Base-by-base conservation (phyloP, 2,329 filamentous ascomycete genomes). In the Incumbomyces delicatus region DNA sequence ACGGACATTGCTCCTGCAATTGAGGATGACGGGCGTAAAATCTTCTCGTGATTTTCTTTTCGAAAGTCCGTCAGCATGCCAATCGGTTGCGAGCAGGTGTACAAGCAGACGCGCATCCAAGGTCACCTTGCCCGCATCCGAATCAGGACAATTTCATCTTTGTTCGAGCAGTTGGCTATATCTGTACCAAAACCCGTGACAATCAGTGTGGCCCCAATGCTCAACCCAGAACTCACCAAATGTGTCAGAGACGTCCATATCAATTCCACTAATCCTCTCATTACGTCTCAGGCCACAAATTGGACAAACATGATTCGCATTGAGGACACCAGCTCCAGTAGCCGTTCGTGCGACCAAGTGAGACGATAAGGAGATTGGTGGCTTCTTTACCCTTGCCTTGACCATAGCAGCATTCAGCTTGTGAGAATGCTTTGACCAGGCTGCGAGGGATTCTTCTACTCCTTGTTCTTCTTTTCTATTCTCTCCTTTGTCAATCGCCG, bases 171-270 rank as follows among this genome's bases (percentile, higher is more conserved):
- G 72, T 44, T 72, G 72, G 63, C 85, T 85, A 63, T 94, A 83
- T 57, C 83, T 73, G 49, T 83, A 69, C 90, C 90, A 96, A 60
- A 95, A 95, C 52, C 84, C 83, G 61, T 78, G 78, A 66, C 90
- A 96, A 16, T 78, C 77, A 51, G 78, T 71, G 65, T 89, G 85
- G 0, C 83, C 87, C 83, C 87, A 89, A 63, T 90, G 83, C 38
- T 95, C 88, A 35, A 84, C 73, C 90, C 90, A 96, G 87, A 88
- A 96, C 68, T 96, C 90, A 11, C 87, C 88, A 70, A 95, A 95
- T 62, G 85, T 88, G 63, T 96, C 90, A 58, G 90, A 81, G 7
- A 94, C 79, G 20, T 81, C 74, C 44, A 81, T 70, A 59, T 94
- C 88, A 30, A 92, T 76, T 59, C 81, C 87, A 16, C 69, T 64